Evolutionary conservation across 192 early-diverging fungal species (phyloP).

Genomic region (Lobosporangium transversale): DNA sequence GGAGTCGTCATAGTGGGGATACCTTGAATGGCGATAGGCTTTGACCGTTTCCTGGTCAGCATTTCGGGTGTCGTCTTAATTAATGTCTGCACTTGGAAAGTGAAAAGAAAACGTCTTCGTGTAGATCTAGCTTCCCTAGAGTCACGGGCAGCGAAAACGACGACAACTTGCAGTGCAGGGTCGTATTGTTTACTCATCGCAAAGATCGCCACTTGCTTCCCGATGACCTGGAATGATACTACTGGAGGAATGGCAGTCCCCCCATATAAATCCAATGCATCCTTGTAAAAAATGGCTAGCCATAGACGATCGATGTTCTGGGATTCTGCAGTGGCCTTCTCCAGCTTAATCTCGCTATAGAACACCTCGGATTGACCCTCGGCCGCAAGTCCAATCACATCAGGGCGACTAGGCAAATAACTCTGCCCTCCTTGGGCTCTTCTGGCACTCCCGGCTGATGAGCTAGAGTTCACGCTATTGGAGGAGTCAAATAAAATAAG

Average conservation of each 20-base stretch:
- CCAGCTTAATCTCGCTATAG: conserved; percentile 10
- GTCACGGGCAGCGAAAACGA: neutral
- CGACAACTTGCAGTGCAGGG: conserved; percentile 1
- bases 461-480: conserved; percentile 2
- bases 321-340: neutral
- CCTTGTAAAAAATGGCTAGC: conserved; percentile 10
- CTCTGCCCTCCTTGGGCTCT: neutral
- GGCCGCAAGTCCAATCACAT: conserved; percentile 7
- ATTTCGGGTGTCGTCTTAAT: neutral
- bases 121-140: neutral
- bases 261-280: neutral
- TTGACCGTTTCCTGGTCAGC: neutral
- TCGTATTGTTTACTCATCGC: conserved; percentile 3
- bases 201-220: neutral
- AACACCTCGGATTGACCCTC: conserved; percentile 6
- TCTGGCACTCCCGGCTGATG: conserved; percentile 5
- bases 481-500: neutral
- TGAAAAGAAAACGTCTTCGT: conserved; percentile 6
- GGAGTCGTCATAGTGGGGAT: conserved; percentile 11
- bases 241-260: conserved; percentile 3
- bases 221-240: conserved; percentile 3
- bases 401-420: conserved; percentile 2
- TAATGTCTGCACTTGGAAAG: conserved; percentile 11
- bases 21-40: neutral
- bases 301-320: conserved; percentile 1